Conservation (phyloP, 2,329 filamentous ascomycete species). For the Incumbomyces lentus region DNA sequence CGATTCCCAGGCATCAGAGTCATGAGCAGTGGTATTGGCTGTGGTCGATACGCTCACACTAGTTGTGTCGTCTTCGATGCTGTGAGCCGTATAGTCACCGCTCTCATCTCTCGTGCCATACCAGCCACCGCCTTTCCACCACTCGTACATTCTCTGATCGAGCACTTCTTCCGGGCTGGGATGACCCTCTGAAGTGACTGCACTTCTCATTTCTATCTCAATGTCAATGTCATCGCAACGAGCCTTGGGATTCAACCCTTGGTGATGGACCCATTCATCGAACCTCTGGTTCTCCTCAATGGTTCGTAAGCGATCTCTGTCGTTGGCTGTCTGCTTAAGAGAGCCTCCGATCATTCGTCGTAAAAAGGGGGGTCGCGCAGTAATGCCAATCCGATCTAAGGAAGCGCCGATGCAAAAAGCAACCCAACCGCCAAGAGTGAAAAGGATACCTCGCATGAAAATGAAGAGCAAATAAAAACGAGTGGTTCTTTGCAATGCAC, state of each 20-base stretch:
- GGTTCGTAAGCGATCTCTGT: slow-evolving; percentile 17
- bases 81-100: slow-evolving; percentile 58
- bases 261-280: slow-evolving; percentile 9
- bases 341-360: slow-evolving; percentile 26
- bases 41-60: slow-evolving; percentile 67
- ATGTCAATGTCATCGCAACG: slow-evolving; percentile 62
- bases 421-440: slow-evolving; percentile 50
- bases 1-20: slow-evolving; percentile 39
- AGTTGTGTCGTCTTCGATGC: slow-evolving; percentile 54
- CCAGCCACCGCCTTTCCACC: slow-evolving; percentile 75
- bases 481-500: slow-evolving; percentile 65
- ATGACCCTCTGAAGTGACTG: slow-evolving; percentile 34
- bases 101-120: slow-evolving; percentile 77
- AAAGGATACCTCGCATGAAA: slow-evolving; percentile 65
- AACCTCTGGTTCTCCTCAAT: slow-evolving; percentile 7
- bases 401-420: slow-evolving; percentile 45
- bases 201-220: slow-evolving; percentile 63
- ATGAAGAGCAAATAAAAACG: slow-evolving; percentile 64
- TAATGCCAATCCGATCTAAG: slow-evolving; percentile 51
- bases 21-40: slow-evolving; percentile 41
- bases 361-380: slow-evolving; percentile 55
- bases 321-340: slow-evolving; percentile 14
- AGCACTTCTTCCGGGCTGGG: slow-evolving; percentile 49
- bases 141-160: slow-evolving; percentile 65
- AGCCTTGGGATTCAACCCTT: slow-evolving; percentile 42